Conservation (phyloP, 1,139 yeast genomes). For the Diutina sp. region DNA sequence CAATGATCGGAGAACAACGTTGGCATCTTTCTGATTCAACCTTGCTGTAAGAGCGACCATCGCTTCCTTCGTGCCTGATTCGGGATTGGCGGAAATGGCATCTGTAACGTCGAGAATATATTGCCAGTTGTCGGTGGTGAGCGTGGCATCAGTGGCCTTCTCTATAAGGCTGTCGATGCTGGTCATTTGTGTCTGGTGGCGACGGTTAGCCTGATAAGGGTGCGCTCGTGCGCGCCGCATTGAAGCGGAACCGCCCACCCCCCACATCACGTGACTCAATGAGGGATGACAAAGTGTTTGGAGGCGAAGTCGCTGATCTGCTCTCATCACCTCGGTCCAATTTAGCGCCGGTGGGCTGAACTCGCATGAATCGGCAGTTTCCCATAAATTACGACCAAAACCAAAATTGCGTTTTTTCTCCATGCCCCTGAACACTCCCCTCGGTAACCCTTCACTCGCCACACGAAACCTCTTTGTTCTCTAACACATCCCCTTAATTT, state of each 20-base stretch:
- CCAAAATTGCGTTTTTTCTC: not conserved
- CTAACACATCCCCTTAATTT: not conserved
- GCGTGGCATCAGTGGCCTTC: conserved; percentile 77
- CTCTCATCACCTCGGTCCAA: not conserved
- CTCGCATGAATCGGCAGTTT: not conserved
- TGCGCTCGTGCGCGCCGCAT: not conserved
- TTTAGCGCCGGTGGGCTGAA: not conserved
- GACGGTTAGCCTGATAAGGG: not conserved
- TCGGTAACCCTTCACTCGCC: not conserved
- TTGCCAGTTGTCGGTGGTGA: conserved; percentile 80
- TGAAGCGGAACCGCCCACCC: not conserved
- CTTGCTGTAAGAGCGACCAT: conserved; percentile 37
- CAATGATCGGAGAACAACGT: conserved; percentile 61
- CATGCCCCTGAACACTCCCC: not conserved
- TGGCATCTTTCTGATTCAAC: conserved; percentile 58
- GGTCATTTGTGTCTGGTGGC: not conserved
- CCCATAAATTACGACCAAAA: not conserved
- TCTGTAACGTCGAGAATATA: conserved; percentile 77
- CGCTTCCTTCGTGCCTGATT: conserved; percentile 40
- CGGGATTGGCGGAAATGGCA: conserved; percentile 61
- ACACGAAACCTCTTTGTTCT: not conserved
- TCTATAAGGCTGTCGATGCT: conserved; percentile 14
- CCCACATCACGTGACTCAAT: not conserved
- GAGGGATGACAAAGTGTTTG: not conserved
- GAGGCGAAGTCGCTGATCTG: not conserved